These are phyloP conservation scores for Skeletonema tropicum DNA, from an alignment of 108 stramenopile species.

Conservation along the genomic window DNA sequence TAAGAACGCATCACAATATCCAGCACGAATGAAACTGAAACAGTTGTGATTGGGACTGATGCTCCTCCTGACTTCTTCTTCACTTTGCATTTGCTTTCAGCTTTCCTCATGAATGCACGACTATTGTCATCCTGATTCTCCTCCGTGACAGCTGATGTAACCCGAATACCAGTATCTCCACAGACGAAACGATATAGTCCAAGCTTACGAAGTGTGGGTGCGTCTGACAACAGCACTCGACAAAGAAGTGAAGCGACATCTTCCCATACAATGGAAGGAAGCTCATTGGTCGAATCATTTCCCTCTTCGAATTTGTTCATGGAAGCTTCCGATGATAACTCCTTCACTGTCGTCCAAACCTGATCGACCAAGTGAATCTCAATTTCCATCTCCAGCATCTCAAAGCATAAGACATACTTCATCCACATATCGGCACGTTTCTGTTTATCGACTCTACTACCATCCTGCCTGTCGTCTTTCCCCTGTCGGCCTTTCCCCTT, in stretches of 20 bases:
- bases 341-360: constrained; percentile 71
- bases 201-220: constrained; percentile 74
- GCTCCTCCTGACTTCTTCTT: constrained; percentile 29
- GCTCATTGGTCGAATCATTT: background rate
- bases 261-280: constrained; percentile 55
- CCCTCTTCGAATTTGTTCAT: background rate
- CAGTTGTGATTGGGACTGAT: constrained; percentile 37
- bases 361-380: constrained; percentile 85
- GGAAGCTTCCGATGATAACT: constrained; percentile 42
- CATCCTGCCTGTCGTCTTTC: background rate
- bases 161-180: constrained; percentile 53
- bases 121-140: constrained; percentile 6
- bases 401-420: constrained; percentile 72
- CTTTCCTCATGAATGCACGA: constrained; percentile 39
- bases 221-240: constrained; percentile 65
- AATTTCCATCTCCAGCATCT: constrained; percentile 87
- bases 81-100: constrained; percentile 34
- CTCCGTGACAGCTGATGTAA: constrained; percentile 5
- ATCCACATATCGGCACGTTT: constrained; percentile 55
- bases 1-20: constrained; percentile 68
- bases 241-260: constrained; percentile 71
- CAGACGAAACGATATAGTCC: constrained; percentile 71
- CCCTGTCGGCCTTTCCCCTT: background rate
- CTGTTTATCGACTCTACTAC: background rate
- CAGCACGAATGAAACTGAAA: constrained; percentile 59